A percentile compares a stretch with the other conserved stretches of the same genome.
Conservation (phyloP, 345 rosid genomes). For the Murraya paniculata region DNA sequence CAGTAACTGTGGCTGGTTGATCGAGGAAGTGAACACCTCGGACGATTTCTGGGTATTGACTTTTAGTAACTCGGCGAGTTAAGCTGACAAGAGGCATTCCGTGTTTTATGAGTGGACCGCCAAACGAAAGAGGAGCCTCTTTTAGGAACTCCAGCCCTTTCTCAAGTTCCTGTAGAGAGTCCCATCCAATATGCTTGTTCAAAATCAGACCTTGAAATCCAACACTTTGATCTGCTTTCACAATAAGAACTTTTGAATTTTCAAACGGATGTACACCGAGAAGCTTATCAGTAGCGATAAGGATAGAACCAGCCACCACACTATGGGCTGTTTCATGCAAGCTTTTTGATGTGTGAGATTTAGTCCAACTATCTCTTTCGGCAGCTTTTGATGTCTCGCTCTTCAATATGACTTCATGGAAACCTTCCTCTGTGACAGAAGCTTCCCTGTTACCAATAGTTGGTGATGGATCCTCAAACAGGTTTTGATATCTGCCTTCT, state of each 20-base stretch:
- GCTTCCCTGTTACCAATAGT: conserved; percentile 19
- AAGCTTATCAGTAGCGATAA: conserved; percentile 67
- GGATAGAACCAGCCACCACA: conserved; percentile 60
- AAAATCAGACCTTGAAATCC: conserved; percentile 81
- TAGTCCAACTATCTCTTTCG: conserved; percentile 19
- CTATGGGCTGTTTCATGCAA: conserved; percentile 24
- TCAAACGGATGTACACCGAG: conserved; percentile 49
- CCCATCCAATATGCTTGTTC: conserved; percentile 79
- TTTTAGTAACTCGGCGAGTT: conserved; percentile 36
- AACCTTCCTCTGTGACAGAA: conserved; percentile 33
- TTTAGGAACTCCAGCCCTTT: conserved; percentile 53
- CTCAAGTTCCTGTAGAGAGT: conserved; percentile 48
- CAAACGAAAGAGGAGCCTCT: conserved; percentile 61
- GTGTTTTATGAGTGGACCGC: conserved; percentile 68
- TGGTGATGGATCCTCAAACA: conserved; percentile 24
- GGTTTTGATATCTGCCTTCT: conserved; percentile 27
- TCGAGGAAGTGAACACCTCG: conserved; percentile 74
- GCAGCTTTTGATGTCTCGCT: conserved; percentile 28
- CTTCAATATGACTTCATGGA: conserved; percentile 52
- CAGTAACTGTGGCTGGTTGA: conserved; percentile 44
- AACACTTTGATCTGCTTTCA: conserved; percentile 44
- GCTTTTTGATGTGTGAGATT: conserved; percentile 21
- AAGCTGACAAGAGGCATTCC: conserved; percentile 65
- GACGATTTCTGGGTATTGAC: conserved; percentile 45
- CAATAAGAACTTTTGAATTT: conserved; percentile 59